Base-by-base conservation (phyloP, 2,329 filamentous ascomycete species). In the Fusarium sp. region DNA sequence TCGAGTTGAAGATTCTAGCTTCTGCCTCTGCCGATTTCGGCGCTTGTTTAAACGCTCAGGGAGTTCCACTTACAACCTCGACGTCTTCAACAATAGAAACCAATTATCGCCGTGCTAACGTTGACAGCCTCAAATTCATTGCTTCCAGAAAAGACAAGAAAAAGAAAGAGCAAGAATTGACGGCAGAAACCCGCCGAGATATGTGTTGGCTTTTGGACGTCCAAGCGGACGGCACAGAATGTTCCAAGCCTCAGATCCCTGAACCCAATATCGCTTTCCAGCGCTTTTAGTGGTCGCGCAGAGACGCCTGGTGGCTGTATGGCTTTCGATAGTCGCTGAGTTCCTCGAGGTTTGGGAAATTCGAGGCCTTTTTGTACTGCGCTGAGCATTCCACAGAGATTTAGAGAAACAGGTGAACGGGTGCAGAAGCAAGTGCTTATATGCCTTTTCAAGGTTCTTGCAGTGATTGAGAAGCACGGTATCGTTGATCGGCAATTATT, bases 261-360 rank as follows among this genome's bases (percentile, higher is more conserved):
- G 45, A 44, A 48, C 56, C 44, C 44, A 70, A 54, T 51, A 48
- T 48, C 45, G 26, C 35, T 53, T 30, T 53, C 39, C 41, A 63
- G 62, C 24, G 51, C 53, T 32, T 48, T 47, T n/a, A 69, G 44
- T 74, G 63, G 71, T 59, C 32, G 42, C 20, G 30, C 39, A 48
- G 28, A 63, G 39, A 42, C 57, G 36, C 63, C 64, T 44, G 45
- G 71, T 65, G 58, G 51, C 59, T 63, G 42, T 56, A 53, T 69
- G 59, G 58, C 55, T 72, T 74, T 74, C 30, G 58, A 48, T 69
- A 69, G 67, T 61, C 35, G 45, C 58, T 45, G 32, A 38, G 42
- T 54, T 55, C n/a, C 45, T 45, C 18, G 28, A 35, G 24, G 36
- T 32, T 44, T 56, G 39, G 54, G 63, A 36, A 36, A 28, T 60